Conservation (phyloP, 2,329 filamentous ascomycete species). For the Fusarium sp. region DNA sequence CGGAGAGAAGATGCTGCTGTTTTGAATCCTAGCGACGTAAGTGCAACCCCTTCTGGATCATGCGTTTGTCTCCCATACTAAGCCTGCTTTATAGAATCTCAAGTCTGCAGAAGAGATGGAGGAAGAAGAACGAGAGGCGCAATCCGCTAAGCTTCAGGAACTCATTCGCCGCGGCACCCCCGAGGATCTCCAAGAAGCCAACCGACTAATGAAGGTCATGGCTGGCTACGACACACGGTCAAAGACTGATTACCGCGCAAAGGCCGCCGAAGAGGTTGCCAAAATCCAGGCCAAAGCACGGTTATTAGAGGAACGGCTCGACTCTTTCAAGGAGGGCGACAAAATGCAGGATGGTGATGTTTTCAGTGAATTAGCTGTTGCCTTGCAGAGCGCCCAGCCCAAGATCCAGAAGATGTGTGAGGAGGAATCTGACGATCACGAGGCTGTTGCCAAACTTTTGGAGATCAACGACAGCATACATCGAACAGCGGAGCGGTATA, state of each 20-base stretch:
- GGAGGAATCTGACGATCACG: constrained; percentile 96
- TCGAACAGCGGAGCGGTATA: constrained; percentile 94
- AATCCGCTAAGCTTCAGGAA: constrained; percentile 98
- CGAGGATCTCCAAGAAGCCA: constrained; percentile 95
- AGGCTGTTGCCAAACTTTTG: constrained; percentile 93
- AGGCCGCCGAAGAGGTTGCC: constrained; percentile 93
- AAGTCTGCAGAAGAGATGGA: constrained; percentile 99
- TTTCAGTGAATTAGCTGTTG: constrained; percentile 86
- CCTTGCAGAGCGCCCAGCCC: constrained; percentile 92
- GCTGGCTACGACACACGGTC: constrained; percentile 94
- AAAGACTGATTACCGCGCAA: constrained; percentile 97
- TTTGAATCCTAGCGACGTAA: constrained; percentile 94
- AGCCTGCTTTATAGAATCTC: constrained; percentile 73
- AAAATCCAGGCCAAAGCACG: constrained; percentile 97
- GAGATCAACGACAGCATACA: constrained; percentile 99
- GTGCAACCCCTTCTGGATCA: constrained; percentile 53
- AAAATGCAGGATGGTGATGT: constrained; percentile 77
- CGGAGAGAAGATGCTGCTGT: constrained; percentile 95
- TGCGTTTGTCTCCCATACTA: constrained; percentile 57
- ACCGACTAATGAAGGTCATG: constrained; percentile 99
- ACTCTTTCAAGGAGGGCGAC: constrained; percentile 85
- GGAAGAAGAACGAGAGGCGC: constrained; percentile 92
- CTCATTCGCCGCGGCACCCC: constrained; percentile 92
- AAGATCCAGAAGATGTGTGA: constrained; percentile 99
- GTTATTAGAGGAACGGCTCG: constrained; percentile 91